Conservation (phyloP, 78 protist species). For the Bodo saltans region DNA sequence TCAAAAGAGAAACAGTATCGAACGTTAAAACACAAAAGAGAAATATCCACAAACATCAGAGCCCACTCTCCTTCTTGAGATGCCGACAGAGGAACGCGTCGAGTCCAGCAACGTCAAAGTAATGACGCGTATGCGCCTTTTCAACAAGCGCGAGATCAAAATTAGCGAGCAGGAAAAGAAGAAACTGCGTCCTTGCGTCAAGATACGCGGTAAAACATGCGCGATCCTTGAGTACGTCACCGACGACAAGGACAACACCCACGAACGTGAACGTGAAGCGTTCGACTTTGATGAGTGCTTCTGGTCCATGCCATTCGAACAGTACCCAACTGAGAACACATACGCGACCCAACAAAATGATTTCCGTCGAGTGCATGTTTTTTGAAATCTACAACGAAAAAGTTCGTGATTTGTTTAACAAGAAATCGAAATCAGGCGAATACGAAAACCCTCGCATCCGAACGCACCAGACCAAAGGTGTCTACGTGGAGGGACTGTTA, state of each 20-base stretch:
- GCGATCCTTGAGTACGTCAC: not conserved
- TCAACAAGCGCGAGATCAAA: constrained; percentile 48
- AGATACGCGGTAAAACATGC: constrained; percentile 5
- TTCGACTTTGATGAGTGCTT: not conserved
- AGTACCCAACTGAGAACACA: not conserved
- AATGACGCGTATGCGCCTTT: constrained; percentile 49
- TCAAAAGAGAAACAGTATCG: no score
- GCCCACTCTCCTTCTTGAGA: no score
- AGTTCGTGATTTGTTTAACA: constrained; percentile 24
- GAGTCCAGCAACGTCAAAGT: constrained; percentile 16
- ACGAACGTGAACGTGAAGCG: not conserved
- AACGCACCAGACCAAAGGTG: constrained; percentile 19
- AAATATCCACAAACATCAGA: no score
- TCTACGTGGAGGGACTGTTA: constrained; percentile 21
- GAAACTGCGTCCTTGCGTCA: not conserved
- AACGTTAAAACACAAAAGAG: no score
- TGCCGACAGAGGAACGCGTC: not conserved
- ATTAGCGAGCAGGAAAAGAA: not conserved
- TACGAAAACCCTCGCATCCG: constrained; percentile 17
- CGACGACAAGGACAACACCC: not conserved
- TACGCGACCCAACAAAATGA: constrained; percentile 16
- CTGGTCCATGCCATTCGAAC: constrained; percentile 2
- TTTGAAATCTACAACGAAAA: constrained; percentile 40
- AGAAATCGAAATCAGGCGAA: not conserved
- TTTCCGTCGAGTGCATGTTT: constrained; percentile 9